Evolutionary conservation across 2,329 filamentous ascomycete species (phyloP).

Genomic region (Fusarium penzigii): DNA sequence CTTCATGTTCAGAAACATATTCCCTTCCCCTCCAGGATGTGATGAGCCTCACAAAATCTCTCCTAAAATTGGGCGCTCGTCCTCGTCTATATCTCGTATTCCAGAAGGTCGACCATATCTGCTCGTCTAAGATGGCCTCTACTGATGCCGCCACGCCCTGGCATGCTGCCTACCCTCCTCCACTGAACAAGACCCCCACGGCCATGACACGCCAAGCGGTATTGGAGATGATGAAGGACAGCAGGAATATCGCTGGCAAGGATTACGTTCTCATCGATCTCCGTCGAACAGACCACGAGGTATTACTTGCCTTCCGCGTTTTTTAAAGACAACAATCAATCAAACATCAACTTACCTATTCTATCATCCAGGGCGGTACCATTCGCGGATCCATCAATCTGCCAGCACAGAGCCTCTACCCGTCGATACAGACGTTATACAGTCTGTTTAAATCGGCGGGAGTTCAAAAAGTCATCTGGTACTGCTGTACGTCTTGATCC

Average conservation of each 20-base stretch:
- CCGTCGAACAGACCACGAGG: constrained; percentile 43
- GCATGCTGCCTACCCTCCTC: constrained; percentile 42
- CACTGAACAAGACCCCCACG: constrained; percentile 27
- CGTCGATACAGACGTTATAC: constrained; percentile 44
- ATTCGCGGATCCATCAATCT: constrained; percentile 56
- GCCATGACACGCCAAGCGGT: constrained; percentile 35
- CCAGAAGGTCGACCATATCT: constrained; percentile 33
- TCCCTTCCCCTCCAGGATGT: background rate
- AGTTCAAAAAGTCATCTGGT: constrained; percentile 45
- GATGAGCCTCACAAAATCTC: background rate
- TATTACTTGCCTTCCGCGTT: constrained; percentile 21
- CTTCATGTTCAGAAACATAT: background rate
- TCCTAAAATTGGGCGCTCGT: background rate
- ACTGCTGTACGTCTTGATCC: constrained; percentile 42
- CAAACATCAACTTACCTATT: background rate
- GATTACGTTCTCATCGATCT: constrained; percentile 47
- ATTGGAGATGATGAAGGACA: constrained; percentile 35
- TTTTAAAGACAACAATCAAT: background rate
- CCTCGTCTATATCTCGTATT: background rate
- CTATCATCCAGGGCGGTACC: constrained; percentile 50
- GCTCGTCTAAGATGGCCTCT: background rate
- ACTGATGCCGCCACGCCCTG: constrained; percentile 31
- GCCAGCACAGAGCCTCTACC: constrained; percentile 48
- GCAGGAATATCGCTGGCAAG: constrained; percentile 17
- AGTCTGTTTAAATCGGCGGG: constrained; percentile 43